phyloP scores from a whole-genome alignment of 306 rosid species.

The Pyrus communis region DNA sequence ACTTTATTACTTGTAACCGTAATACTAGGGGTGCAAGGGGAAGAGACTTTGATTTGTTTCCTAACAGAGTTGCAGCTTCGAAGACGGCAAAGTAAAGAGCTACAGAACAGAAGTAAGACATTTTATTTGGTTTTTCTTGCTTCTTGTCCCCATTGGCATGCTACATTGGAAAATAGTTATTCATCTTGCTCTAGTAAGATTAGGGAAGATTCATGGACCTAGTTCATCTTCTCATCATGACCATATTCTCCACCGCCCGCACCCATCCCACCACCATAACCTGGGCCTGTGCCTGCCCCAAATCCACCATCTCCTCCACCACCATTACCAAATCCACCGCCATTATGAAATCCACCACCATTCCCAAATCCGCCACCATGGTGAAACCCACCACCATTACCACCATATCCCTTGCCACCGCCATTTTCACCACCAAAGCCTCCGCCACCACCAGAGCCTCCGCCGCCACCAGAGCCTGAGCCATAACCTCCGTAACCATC shows the following conservation, averaged over 20 bases:
- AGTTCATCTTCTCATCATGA: slow-evolving; percentile 1
- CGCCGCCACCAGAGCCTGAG: slow-evolving; percentile 19
- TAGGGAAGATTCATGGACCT: neutral
- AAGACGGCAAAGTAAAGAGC: neutral
- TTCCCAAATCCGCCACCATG: neutral
- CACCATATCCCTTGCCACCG: slow-evolving; percentile 11
- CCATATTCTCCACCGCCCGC: slow-evolving; percentile 8
- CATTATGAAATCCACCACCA: neutral
- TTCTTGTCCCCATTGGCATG: neutral
- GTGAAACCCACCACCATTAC: slow-evolving; percentile 16
- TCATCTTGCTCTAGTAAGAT: neutral
- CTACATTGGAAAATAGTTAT: neutral
- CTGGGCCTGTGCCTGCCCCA: slow-evolving; percentile 1
- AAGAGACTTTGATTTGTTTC: neutral
- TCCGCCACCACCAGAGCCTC: slow-evolving; percentile 20
- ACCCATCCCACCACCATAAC: neutral
- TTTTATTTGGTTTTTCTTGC: neutral
- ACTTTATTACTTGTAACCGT: neutral
- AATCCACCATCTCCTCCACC: slow-evolving; percentile 9
- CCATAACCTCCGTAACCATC: slow-evolving; percentile 28
- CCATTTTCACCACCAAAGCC: slow-evolving; percentile 3
- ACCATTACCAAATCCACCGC: slow-evolving; percentile 14
- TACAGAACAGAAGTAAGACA: neutral
- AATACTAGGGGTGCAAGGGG: neutral
- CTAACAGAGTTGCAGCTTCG: neutral